These are phyloP conservation scores for Mariannaea elegans DNA, from an alignment of 2,329 filamentous ascomycete species.

Conservation along the genomic window DNA sequence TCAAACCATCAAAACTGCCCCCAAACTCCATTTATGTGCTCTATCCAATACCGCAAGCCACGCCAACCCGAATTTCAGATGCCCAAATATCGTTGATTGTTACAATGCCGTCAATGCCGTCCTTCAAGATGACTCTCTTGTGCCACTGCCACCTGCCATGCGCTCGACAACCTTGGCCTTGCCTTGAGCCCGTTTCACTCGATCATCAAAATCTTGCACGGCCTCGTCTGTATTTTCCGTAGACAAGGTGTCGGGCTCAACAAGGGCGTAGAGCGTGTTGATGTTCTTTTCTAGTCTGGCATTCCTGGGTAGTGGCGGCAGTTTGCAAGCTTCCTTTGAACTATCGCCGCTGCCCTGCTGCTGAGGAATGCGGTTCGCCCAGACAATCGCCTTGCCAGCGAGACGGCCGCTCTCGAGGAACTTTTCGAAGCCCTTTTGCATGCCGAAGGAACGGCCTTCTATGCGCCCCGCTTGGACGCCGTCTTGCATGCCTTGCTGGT, in stretches of 20 bases:
- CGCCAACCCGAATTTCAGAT: conserved; percentile 17
- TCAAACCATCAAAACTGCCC: conserved; percentile 9
- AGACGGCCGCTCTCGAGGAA: conserved; percentile 82
- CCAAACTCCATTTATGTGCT: conserved; percentile 15
- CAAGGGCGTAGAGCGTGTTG: conserved; percentile 75
- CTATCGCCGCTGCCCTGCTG: conserved; percentile 16
- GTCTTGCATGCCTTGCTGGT: conserved; percentile 76
- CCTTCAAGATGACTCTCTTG: conserved; percentile 28
- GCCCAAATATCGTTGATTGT: conserved; percentile 10
- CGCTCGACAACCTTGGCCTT: conserved; percentile 88
- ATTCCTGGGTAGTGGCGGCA: conserved; percentile 62
- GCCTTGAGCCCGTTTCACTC: conserved; percentile 81
- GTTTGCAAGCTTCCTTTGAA: conserved; percentile 23
- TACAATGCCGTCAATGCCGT: conserved; percentile 3
- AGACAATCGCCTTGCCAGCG: conserved; percentile 82
- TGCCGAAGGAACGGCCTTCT: conserved; percentile 89
- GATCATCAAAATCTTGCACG: conserved; percentile 91
- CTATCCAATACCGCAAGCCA: conserved; percentile 12
- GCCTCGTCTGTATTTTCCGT: conserved; percentile 88
- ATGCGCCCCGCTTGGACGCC: conserved; percentile 80
- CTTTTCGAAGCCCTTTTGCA: conserved; percentile 94
- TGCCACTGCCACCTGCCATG: conserved; percentile 54
- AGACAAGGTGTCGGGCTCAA: conserved; percentile 79
- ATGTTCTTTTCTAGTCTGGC: conserved; percentile 80
- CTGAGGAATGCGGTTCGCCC: conserved; percentile 73